Evolutionary conservation across 164 flowering plant species (phyloP), one percentile per base, ranked within the genome.

Genomic region (Annona squamosa): DNA sequence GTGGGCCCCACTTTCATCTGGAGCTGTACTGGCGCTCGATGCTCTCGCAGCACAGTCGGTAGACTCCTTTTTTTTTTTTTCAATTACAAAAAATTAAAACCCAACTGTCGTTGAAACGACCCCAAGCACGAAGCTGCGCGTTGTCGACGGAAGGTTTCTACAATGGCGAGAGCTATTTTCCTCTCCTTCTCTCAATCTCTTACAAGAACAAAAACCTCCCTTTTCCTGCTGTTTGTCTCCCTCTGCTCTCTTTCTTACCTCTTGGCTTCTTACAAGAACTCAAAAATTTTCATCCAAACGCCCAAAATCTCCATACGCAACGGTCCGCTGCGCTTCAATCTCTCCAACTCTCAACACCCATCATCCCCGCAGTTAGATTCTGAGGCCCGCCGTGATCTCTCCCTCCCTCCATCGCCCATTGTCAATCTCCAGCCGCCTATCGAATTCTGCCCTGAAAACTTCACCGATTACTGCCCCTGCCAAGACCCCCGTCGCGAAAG

Each of bases 381-480:
- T 70, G 67, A 78, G 61, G 46, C 86, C 19, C 88, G 72, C 75
- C 87, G 84, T 70, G 17, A 61, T 19, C 61, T 63, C 13, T 2
- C 74, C 13, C 78, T 71, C 68, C 61, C 79, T 61, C 72, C n/a
- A 72, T 57, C 69, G 45, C 9, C 75, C 37, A 6, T 63, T 4
- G 4, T 26, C 63, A 57, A 6, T n/a, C 73, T 45, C 59, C 48
- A n/a, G 2, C 66, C 72, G 68, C 37, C 37, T 26, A 75, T 85
- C 48, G 26, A 65, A 3, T 62, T 76, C 70, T 88, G 89, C 75
- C 16, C 78, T 13, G 13, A 42, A 16, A 88, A 85, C 77, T 85
- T 79, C 82, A 82, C 88, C 7, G 77, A 85, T 61, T 85, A 88
- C 77, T 75, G 82, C 75, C 91, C 91, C 10, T 88, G 91, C 71